Evolutionary conservation across 805 yeast species (phyloP).

Genomic region (Hanseniaspora occidentalis): DNA sequence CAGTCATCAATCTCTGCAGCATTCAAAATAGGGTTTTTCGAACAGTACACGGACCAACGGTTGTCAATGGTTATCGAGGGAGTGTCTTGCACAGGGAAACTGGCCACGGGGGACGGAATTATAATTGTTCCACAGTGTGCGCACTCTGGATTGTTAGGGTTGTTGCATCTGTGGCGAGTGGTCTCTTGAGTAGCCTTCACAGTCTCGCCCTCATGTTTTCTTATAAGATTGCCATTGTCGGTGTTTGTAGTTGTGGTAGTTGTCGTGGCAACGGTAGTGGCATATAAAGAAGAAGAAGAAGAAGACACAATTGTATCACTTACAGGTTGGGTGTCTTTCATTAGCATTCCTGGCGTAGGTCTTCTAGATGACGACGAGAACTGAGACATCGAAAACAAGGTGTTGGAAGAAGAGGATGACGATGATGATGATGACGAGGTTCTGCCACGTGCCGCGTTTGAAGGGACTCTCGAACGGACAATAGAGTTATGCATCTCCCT

Average conservation of each 20-base stretch:
- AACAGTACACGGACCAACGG: constrained; percentile 60
- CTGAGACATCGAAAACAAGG: too few relatives aligned
- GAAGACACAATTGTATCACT: too few relatives aligned
- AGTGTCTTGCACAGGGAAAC: constrained; percentile 46
- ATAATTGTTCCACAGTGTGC: constrained; percentile 58
- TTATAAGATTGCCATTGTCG: too few relatives aligned
- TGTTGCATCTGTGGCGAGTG: constrained; percentile 17
- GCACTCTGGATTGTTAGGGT: constrained; percentile 36
- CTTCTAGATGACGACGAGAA: too few relatives aligned
- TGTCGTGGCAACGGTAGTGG: too few relatives aligned
- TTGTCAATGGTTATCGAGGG: constrained; percentile 60
- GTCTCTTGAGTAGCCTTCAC: too few relatives aligned
- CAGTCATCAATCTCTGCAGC: constrained; percentile 60
- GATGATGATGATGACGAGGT: too few relatives aligned
- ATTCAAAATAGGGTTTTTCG: constrained; percentile 64
- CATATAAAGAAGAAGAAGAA: too few relatives aligned
- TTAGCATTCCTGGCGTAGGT: too few relatives aligned
- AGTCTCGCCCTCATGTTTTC: too few relatives aligned
- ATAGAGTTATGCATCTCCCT: constrained; percentile 43
- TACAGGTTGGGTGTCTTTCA: too few relatives aligned
- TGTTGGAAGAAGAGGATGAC: too few relatives aligned
- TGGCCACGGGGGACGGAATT: constrained; percentile 64
- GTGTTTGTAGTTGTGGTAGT: constrained; percentile 1
- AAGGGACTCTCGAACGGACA: constrained; percentile 24
- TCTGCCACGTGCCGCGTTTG: constrained; percentile 2